Conservation (phyloP, 371 early-diverging fungal genomes). For the Mortierella sp. region DNA sequence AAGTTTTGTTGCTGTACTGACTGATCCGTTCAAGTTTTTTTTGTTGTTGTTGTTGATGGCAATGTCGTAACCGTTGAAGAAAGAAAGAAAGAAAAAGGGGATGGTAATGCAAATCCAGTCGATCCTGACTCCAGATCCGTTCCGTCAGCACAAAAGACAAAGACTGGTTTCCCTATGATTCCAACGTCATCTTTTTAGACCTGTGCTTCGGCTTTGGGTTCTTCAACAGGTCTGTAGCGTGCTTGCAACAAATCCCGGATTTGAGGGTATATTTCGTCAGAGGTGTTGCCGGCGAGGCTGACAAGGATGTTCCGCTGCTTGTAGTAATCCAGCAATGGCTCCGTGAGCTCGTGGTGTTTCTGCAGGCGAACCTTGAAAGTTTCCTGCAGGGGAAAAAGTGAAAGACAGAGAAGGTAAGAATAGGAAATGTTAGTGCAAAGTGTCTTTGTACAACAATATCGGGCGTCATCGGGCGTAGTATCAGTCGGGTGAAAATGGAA, state of each 20-base stretch:
- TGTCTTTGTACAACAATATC: not conserved
- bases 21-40: no score
- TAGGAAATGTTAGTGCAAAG: not conserved
- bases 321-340: conserved; percentile 87
- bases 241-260: conserved; percentile 58
- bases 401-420: not conserved
- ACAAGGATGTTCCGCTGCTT: conserved; percentile 66
- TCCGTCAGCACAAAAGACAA: no score
- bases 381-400: conserved; percentile 58
- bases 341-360: conserved; percentile 77
- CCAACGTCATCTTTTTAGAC: conserved; percentile 8
- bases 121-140: no score
- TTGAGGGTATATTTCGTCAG: conserved; percentile 91
- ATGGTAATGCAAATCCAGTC: no score
- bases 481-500: conserved; percentile 28
- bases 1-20: no score
- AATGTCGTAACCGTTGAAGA: no score
- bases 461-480: not conserved
- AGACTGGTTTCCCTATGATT: no score
- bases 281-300: conserved; percentile 79
- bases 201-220: conserved; percentile 16
- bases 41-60: no score
- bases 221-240: conserved; percentile 43
- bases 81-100: no score
- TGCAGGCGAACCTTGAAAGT: conserved; percentile 83